These are phyloP conservation scores for Colletotrichum musae DNA, from an alignment of 2,329 filamentous ascomycete genomes.

Conservation along the genomic window DNA sequence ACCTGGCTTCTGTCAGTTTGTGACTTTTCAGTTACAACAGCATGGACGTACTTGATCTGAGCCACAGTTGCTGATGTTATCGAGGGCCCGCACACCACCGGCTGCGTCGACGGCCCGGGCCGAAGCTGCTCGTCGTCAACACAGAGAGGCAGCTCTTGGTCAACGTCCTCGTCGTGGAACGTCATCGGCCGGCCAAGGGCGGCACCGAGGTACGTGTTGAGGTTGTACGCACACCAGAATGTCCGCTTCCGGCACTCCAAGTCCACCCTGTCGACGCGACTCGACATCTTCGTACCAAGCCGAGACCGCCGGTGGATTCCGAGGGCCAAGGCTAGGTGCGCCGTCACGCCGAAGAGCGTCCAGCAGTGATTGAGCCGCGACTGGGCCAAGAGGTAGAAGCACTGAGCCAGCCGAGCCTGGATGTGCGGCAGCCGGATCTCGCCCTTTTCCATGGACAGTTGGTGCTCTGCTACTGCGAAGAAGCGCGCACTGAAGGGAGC, in stretches of 20 bases:
- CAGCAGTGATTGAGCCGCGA: constrained; percentile 63
- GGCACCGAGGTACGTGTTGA: constrained; percentile 75
- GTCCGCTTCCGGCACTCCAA: constrained; percentile 58
- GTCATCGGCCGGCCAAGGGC: constrained; percentile 72
- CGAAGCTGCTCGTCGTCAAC: constrained; percentile 63
- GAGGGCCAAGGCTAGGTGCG: constrained; percentile 54
- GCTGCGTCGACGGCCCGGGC: constrained; percentile 35
- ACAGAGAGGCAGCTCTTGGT: constrained; percentile 69
- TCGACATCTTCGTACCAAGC: background rate
- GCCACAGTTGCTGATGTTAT: constrained; percentile 52
- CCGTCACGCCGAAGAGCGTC: constrained; percentile 59
- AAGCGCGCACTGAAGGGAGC: constrained; percentile 44
- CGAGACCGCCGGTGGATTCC: constrained; percentile 41
- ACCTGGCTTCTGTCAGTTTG: constrained; percentile 38
- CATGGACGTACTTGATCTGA: constrained; percentile 49
- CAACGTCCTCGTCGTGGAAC: constrained; percentile 76
- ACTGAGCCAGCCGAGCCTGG: constrained; percentile 58
- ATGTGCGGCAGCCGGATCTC: constrained; percentile 54
- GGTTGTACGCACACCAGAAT: constrained; percentile 76
- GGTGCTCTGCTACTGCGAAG: constrained; percentile 54
- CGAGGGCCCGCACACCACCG: constrained; percentile 32
- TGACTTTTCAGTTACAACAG: background rate
- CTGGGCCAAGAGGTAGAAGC: constrained; percentile 58
- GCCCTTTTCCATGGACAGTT: constrained; percentile 55
- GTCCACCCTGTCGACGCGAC: constrained; percentile 47